A percentile compares a stretch with the other conserved stretches of the same genome.
phyloP scores from a whole-genome alignment of 192 early-diverging fungal species.

The Podila minutissima region DNA sequence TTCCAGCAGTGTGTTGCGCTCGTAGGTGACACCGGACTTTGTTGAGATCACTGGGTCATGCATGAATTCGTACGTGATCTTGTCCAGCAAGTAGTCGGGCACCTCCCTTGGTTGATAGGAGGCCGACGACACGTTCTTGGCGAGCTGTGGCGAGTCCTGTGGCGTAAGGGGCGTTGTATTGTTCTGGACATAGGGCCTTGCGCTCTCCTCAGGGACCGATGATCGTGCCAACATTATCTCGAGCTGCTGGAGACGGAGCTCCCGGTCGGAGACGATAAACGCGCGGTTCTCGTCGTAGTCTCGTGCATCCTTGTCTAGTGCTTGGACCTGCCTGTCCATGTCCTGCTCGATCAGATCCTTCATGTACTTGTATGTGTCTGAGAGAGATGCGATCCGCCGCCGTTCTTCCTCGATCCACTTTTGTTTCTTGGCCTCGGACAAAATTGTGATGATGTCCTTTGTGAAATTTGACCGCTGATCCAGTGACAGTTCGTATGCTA shows the following conservation, averaged over 20 bases:
- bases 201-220: conserved; percentile 47
- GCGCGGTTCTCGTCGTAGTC: conserved; percentile 24
- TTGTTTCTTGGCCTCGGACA: conserved; percentile 70
- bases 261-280: conserved; percentile 21
- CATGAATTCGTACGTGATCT: conserved; percentile 88
- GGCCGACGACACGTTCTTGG: not conserved
- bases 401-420: conserved; percentile 75
- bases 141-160: conserved; percentile 16
- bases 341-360: conserved; percentile 69
- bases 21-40: conserved; percentile 77
- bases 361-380: conserved; percentile 72
- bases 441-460: conserved; percentile 70
- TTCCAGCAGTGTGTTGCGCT: conserved; percentile 75
- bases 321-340: conserved; percentile 49
- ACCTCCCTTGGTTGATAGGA: conserved; percentile 41
- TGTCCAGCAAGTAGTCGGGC: conserved; percentile 70
- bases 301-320: conserved; percentile 10
- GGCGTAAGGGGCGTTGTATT: conserved; percentile 50
- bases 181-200: conserved; percentile 61
- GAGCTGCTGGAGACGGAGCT: conserved; percentile 27
- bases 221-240: conserved; percentile 51
- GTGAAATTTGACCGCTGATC: conserved; percentile 64
- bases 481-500: conserved; percentile 73
- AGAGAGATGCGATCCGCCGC: conserved; percentile 61
- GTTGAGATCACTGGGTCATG: conserved; percentile 74